Evolutionary conservation across 106 monocot species (phyloP), one percentile per base, ranked within the genome.

Genomic region (Amphibolis antarctica): DNA sequence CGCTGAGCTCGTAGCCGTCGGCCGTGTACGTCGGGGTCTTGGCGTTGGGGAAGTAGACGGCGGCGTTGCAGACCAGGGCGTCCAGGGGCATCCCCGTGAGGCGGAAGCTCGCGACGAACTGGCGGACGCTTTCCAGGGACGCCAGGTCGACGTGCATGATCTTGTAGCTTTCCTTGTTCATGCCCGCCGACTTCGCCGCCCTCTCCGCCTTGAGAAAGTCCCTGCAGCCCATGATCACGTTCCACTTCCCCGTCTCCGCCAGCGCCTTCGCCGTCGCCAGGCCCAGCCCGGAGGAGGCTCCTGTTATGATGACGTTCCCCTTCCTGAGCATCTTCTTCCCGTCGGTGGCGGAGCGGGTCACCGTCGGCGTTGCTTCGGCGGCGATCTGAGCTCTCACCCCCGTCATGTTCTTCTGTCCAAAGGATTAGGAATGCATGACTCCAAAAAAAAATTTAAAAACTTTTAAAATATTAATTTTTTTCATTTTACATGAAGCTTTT

Each of bases 101-200:
- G 21, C 75, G 71, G 75, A 94, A 74, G 52, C 78, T 86, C 48
- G 17, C 23, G 1, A 82, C 77, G 26, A 94, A 94, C 59, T 94
- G 94, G 43, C 83, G 81, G 29, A 94, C 94, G 36, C 94, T 94
- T 42, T 86, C 80, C 15, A 89, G 83, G 26, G 94, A 94, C 0
- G 94, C 94, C 7, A 94, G 84, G 75, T 94, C 94, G 31, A 94
- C 84, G 84, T 94, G 94, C 76, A 89, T 83, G 31, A 94, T 60
- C 27, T 67, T 75, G 73, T 86, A 94, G 69, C 52, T 94, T 12
- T 80, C 94, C 73, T 89, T 86, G 44, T 55, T n/a, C 94, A 94
- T 94, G 20, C 94, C 94, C 0, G 62, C 77, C 0, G 94, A 77
- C 63, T 86, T 89, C 27, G 94, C 89, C 0, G 89, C 89, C 57